These are phyloP conservation scores for Cutaneotrichosporon curvatum DNA, from an alignment of 1,284 basidiomycete genomes.

Conservation along the genomic window DNA sequence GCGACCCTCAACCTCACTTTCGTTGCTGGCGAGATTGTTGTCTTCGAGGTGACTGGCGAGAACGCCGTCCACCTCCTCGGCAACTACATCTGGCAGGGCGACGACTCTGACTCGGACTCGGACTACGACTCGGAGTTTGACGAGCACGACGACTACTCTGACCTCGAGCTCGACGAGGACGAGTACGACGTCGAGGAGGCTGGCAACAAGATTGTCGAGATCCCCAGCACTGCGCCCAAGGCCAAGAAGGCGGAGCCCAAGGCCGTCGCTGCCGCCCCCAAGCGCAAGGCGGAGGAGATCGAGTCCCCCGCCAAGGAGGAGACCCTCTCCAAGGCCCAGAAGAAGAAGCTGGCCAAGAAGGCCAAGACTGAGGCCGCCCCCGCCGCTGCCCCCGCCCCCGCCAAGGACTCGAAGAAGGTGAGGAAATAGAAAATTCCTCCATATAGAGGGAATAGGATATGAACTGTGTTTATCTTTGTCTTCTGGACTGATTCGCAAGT, in stretches of 20 bases:
- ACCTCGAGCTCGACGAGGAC: constrained; percentile 52
- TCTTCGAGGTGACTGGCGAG: constrained; percentile 71
- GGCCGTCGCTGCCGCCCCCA: constrained; percentile 4
- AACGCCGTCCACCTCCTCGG: constrained; percentile 82
- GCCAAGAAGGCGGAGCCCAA: constrained; percentile 14
- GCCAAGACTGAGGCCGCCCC: constrained; percentile 35
- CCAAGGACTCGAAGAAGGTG: constrained; percentile 46
- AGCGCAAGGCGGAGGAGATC: constrained; percentile 19
- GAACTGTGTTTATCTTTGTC: background rate
- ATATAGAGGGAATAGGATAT: no score
- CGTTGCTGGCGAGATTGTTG: constrained; percentile 60
- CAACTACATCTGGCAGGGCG: constrained; percentile 65
- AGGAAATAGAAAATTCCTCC: constrained; percentile 21
- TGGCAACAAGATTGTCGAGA: constrained; percentile 36
- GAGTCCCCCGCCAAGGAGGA: constrained; percentile 11
- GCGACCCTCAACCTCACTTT: constrained; percentile 67
- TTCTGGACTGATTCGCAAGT: no score
- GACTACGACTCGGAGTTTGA: constrained; percentile 47
- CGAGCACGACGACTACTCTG: constrained; percentile 50
- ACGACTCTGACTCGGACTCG: constrained; percentile 41
- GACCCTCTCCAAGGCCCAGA: constrained; percentile 39
- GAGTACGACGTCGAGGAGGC: constrained; percentile 46
- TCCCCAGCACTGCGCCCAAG: constrained; percentile 22
- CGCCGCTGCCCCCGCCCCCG: constrained; percentile 43
- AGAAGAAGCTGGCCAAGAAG: constrained; percentile 46